Conservation (phyloP, 345 rosid genomes). For the Turnera subulata region DNA sequence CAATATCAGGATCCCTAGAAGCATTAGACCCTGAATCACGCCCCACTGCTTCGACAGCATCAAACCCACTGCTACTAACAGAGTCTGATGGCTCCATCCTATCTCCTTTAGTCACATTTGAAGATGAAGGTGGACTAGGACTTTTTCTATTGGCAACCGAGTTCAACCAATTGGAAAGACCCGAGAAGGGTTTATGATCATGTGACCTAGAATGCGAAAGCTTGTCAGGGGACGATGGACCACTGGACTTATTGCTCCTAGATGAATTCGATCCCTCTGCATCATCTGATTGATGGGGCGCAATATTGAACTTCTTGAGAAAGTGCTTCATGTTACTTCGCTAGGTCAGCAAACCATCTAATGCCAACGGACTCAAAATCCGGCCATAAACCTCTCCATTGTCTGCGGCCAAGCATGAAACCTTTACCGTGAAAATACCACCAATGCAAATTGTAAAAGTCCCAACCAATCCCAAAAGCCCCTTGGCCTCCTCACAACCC, state of each 20-base stretch:
- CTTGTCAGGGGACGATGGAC: constrained; percentile 43
- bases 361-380: constrained; percentile 51
- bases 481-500: constrained; percentile 8
- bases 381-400: constrained; percentile 64
- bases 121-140: constrained; percentile 60
- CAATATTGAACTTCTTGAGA: constrained; percentile 79
- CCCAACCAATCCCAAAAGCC: constrained; percentile 17
- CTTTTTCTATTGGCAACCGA: constrained; percentile 59
- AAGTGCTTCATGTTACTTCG: constrained; percentile 72
- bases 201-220: constrained; percentile 33
- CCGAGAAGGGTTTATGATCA: constrained; percentile 66
- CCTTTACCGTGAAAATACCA: constrained; percentile 15
- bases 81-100: constrained; percentile 46
- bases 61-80: constrained; percentile 31
- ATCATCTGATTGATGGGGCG: constrained; percentile 57
- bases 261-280: constrained; percentile 62
- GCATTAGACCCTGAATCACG: constrained; percentile 51
- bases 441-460: constrained; percentile 2
- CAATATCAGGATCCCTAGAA: constrained; percentile 71
- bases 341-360: constrained; percentile 18
- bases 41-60: constrained; percentile 39
- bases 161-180: constrained; percentile 76
- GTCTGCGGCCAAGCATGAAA: constrained; percentile 53
- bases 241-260: constrained; percentile 47
- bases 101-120: constrained; percentile 44